Evolutionary conservation across 2,329 filamentous ascomycete species (phyloP).

Genomic region (Colletotrichum graminicola): DNA sequence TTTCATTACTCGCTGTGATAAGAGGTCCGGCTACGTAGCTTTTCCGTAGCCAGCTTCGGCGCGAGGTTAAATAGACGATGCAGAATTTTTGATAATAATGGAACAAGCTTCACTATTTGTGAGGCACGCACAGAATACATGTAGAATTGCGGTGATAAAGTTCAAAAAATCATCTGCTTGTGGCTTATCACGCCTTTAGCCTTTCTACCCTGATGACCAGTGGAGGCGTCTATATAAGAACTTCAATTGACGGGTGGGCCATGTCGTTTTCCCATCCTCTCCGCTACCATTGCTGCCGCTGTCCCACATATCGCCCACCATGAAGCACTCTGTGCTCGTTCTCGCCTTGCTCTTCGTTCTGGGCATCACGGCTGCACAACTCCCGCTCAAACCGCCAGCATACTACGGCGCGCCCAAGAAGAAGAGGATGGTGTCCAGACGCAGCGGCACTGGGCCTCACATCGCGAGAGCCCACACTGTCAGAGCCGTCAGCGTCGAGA

Average conservation of each 20-base stretch:
- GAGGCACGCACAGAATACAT: too few species aligned
- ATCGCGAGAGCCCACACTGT: neutral
- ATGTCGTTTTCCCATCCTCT: too few species aligned
- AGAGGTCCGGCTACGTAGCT: neutral
- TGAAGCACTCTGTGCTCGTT: neutral
- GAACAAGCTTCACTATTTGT: neutral
- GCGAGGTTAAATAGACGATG: neutral
- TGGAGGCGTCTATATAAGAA: neutral
- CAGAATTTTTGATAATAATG: neutral
- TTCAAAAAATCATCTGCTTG: neutral
- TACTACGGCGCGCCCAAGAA: constrained; percentile 5
- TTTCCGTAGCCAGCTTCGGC: neutral
- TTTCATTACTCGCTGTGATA: neutral
- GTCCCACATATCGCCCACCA: neutral
- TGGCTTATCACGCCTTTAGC: neutral
- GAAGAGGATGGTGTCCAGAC: neutral
- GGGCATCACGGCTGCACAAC: neutral
- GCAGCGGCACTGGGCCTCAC: neutral
- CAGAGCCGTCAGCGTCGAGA: neutral
- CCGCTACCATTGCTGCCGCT: neutral
- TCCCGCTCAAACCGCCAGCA: neutral
- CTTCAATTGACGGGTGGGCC: too few species aligned
- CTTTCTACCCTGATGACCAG: constrained; percentile 2
- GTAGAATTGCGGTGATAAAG: neutral
- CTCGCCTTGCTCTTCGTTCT: neutral